These are phyloP conservation scores for Aspergillus funiculosus DNA, from an alignment of 495 filamentous ascomycete genomes.

Conservation along the genomic window DNA sequence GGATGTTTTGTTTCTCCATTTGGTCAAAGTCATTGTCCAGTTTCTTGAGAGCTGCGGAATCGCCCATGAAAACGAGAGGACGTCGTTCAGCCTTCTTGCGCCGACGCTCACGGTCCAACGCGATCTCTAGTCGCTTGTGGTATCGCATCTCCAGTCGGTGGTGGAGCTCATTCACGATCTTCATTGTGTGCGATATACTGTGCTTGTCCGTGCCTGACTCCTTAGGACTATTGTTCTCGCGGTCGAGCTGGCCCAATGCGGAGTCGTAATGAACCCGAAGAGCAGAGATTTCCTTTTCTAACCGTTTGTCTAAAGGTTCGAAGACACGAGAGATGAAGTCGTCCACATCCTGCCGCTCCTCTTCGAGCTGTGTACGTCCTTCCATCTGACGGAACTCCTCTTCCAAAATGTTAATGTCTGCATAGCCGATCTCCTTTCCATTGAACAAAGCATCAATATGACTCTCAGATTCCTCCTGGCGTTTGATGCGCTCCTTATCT, in stretches of 20 bases:
- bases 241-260: conserved; percentile 37
- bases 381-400: conserved; percentile 55
- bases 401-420: conserved; percentile 55
- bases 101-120: conserved; percentile 47
- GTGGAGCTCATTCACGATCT: conserved; percentile 40
- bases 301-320: conserved; percentile 43
- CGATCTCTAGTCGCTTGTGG: conserved; percentile 48
- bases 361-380: conserved; percentile 46
- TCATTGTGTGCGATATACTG: conserved; percentile 42
- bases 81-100: conserved; percentile 48
- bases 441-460: conserved; percentile 54
- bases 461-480: conserved; percentile 51
- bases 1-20: conserved; percentile 47
- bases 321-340: conserved; percentile 49
- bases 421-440: conserved; percentile 55
- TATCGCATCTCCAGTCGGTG: conserved; percentile 45
- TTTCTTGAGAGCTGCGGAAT: conserved; percentile 41
- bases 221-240: conserved; percentile 37
- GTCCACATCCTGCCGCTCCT: conserved; percentile 52
- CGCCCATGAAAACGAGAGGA: conserved; percentile 47
- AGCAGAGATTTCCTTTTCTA: conserved; percentile 48
- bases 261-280: conserved; percentile 49
- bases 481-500: conserved; percentile 43
- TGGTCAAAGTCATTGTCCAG: conserved; percentile 49
- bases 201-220: conserved; percentile 28